These are phyloP conservation scores for Petunia axillaris DNA, from an alignment of 257 asterid genomes.

Conservation along the genomic window DNA sequence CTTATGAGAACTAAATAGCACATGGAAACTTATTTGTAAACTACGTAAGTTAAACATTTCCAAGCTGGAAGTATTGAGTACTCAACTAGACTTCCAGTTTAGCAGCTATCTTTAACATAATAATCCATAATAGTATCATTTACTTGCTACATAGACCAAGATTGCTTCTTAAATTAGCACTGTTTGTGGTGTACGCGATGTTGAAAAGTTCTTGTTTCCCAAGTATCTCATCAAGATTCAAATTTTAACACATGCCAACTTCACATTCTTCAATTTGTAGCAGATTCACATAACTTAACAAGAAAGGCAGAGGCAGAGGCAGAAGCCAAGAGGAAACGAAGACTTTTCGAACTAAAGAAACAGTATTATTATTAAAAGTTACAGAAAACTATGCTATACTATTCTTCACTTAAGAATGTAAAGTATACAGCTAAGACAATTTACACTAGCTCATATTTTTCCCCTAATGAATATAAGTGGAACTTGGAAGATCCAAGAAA, in stretches of 20 bases:
- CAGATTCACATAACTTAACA: not conserved
- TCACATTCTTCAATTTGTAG: not conserved
- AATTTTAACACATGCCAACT: constrained; percentile 7
- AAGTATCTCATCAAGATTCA: not conserved
- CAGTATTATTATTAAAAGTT: not conserved
- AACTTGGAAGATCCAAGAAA: constrained; percentile 15
- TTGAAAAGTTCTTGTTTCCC: not conserved
- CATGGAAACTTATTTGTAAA: not conserved
- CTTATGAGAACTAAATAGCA: not conserved
- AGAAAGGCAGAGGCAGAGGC: not conserved
- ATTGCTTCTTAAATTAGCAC: not conserved
- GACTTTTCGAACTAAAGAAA: not conserved
- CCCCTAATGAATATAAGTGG: not conserved
- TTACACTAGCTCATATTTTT: not conserved
- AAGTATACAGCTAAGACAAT: not conserved
- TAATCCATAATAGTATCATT: not conserved
- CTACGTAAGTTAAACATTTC: not conserved
- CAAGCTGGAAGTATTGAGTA: not conserved
- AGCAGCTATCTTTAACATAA: not conserved
- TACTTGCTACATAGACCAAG: not conserved
- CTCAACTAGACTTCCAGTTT: not conserved
- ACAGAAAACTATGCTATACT: not conserved
- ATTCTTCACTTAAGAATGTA: not conserved
- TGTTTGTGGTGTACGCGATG: not conserved
- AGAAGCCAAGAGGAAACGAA: too few species aligned